Conservation (phyloP, 345 rosid species). For the Camelina neglecta region DNA sequence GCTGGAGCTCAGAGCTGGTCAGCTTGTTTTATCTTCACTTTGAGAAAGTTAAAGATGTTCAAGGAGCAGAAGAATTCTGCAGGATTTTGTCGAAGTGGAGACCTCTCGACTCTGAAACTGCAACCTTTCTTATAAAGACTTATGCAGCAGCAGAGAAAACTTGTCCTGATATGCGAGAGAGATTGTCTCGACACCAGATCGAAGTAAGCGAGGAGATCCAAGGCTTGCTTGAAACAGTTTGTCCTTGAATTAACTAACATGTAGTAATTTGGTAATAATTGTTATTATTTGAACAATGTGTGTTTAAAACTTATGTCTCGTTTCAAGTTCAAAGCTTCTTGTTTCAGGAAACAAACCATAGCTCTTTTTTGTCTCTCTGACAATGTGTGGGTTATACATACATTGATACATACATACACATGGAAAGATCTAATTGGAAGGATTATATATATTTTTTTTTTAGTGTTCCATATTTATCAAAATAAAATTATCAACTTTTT, state of each 20-base stretch:
- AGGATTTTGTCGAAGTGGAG: constrained; percentile 48
- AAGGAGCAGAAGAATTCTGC: constrained; percentile 62
- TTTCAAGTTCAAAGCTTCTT: background rate
- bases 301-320: background rate
- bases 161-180: constrained; percentile 57
- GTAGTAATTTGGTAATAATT: constrained; percentile 27
- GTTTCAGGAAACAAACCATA: constrained; percentile 5
- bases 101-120: constrained; percentile 48
- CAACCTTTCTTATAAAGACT: constrained; percentile 51
- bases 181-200: constrained; percentile 54
- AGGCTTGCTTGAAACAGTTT: constrained; percentile 57
- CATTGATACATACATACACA: background rate
- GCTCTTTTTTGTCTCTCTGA: background rate
- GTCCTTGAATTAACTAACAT: constrained; percentile 36
- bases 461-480: background rate
- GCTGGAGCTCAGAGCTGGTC: constrained; percentile 43
- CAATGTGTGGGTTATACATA: background rate
- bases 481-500: too few relatives aligned
- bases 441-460: background rate
- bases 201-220: constrained; percentile 55
- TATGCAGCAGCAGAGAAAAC: constrained; percentile 65
- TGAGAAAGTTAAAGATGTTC: constrained; percentile 58
- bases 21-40: constrained; percentile 53
- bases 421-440: background rate
- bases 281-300: background rate